Percentiles rank a stretch among this genome's conserved stretches.
Conservation (phyloP, 2,329 filamentous ascomycete species). For the Furcasterigmium sp. region DNA sequence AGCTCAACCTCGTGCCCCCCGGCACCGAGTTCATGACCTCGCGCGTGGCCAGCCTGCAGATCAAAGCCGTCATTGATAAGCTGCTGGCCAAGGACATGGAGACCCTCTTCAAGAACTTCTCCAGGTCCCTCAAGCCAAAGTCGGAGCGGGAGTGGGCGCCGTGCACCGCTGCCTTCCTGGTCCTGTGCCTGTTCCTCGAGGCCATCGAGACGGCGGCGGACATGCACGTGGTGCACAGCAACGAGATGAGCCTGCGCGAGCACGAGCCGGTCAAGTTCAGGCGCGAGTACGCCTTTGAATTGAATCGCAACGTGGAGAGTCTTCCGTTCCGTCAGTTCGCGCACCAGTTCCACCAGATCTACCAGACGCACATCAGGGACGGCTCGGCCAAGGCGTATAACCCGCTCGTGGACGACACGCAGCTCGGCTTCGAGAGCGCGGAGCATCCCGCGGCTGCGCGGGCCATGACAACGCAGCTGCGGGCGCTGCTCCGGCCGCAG, state of each 20-base stretch:
- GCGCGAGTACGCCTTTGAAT: constrained; percentile 37
- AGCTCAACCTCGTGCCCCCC: constrained; percentile 37
- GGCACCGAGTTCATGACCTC: constrained; percentile 42
- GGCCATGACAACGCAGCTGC: constrained; percentile 40
- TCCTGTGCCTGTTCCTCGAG: constrained; percentile 56
- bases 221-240: constrained; percentile 44
- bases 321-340: constrained; percentile 56
- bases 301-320: constrained; percentile 49
- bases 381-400: constrained; percentile 47
- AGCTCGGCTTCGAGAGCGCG: constrained; percentile 36
- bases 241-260: constrained; percentile 40
- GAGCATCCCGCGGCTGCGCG: constrained; percentile 31
- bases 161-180: constrained; percentile 50
- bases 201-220: constrained; percentile 48
- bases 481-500: constrained; percentile 28
- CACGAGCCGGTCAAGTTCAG: constrained; percentile 28
- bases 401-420: constrained; percentile 42
- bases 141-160: constrained; percentile 49
- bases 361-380: constrained; percentile 50
- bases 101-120: constrained; percentile 46
- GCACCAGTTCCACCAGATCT: constrained; percentile 55
- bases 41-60: constrained; percentile 49
- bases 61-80: constrained; percentile 53
- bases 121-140: constrained; percentile 49
- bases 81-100: constrained; percentile 46